Base-by-base conservation (phyloP, 2,329 filamentous ascomycete species). In the Ophiognomonia clavigignenti-juglandacearum region DNA sequence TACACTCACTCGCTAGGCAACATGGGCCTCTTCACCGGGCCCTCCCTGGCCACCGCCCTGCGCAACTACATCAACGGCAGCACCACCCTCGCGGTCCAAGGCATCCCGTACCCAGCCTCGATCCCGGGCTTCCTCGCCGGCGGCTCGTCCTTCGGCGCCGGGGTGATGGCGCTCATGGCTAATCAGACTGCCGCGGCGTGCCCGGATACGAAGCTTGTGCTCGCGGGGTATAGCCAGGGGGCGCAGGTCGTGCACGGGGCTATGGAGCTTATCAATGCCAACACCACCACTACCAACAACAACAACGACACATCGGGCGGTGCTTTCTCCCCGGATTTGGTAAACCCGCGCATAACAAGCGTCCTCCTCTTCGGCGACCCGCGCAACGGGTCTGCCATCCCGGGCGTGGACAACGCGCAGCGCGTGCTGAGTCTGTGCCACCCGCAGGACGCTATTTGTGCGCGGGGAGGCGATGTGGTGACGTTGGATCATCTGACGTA, bases 131-230 rank as follows among this genome's bases (percentile, higher is more conserved):
- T 59, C 44, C 34, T 55, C 1, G 39, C 39, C 2, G 59, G 60
- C 3, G 59, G 59, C 3, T 50, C 48, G 8, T 34, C 43, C 0
- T 37, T 43, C 11, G 48, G 48, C 34, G 43, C 48, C 3, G 24
- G 44, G 3, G 41, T 59, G 4, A 52, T 44, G 22, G 41, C 61
- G 31, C 60, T 64, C 2, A 56, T 62, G 29, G 55, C 29, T 29
- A 47, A 29, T 43, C 43, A 39, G 34, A 50, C 43, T 1, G 35
- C 43, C 14, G 16, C 43, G 1, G 43, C 43, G 14, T 70, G 68
- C 39, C 69, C 69, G 0, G 53, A 59, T 32, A 71, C 67, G 4
- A 61, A 66, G 32, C 52, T 73, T 34, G 68, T 71, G 14, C 60
- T 73, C 56, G 59, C 66, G 5, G 70, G 70, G 3, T 73, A 61